Percentiles rank a stretch among this genome's conserved stretches.
phyloP scores from a whole-genome alignment of 2,329 filamentous ascomycete species.

The Ascochyta fabae region DNA sequence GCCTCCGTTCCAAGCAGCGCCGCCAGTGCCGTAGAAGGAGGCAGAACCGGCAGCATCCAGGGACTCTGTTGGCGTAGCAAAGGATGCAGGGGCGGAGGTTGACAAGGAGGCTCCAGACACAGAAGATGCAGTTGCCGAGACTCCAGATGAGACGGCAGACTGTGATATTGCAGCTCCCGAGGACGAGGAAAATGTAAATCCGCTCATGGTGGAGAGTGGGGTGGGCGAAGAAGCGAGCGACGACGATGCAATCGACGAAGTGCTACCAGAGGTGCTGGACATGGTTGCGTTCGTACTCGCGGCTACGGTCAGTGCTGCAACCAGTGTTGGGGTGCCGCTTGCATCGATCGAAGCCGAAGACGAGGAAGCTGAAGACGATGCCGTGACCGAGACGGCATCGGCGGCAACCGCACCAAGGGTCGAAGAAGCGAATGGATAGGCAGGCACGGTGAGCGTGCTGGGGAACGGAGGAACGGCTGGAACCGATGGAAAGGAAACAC shows the following conservation, averaged over 20 bases:
- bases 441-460: constrained; percentile 41
- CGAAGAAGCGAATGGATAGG: constrained; percentile 43
- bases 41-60: constrained; percentile 10
- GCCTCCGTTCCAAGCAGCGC: constrained; percentile 4
- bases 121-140: background rate
- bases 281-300: background rate
- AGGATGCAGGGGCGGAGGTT: background rate
- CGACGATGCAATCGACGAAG: constrained; percentile 7
- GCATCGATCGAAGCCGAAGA: constrained; percentile 13
- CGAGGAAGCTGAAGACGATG: constrained; percentile 16
- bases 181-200: constrained; percentile 1
- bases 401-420: constrained; percentile 15
- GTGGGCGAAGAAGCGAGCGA: constrained; percentile 5
- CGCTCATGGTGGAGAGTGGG: constrained; percentile 1
- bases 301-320: constrained; percentile 9
- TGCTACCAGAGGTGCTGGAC: constrained; percentile 2
- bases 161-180: background rate
- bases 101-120: background rate
- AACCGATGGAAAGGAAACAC: constrained; percentile 27
- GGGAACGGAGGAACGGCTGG: constrained; percentile 47
- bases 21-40: constrained; percentile 9
- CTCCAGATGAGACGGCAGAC: constrained; percentile 4
- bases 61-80: constrained; percentile 6
- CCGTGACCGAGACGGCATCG: constrained; percentile 10
- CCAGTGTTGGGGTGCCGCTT: constrained; percentile 8